Conservation (phyloP, 805 yeast species). For the Candida ficus region DNA sequence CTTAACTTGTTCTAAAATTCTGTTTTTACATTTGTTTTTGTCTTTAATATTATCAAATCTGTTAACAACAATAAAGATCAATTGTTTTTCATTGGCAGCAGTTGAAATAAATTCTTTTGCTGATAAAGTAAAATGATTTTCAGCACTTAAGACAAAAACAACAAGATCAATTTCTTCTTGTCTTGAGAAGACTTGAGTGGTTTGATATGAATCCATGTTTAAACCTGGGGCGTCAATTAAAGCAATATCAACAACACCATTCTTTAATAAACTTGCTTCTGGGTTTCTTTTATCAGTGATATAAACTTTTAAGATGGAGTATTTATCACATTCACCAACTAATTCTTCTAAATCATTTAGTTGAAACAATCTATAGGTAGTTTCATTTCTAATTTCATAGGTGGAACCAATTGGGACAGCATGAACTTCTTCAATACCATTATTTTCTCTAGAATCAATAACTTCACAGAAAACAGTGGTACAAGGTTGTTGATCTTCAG, state of each 20-base stretch:
- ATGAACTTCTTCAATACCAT: slow-evolving; percentile 83
- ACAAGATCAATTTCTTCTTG: slow-evolving; percentile 97
- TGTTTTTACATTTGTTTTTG: slow-evolving; percentile 68
- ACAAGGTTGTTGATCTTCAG: slow-evolving; percentile 97
- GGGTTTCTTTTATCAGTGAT: slow-evolving; percentile 67
- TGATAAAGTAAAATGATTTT: slow-evolving; percentile 89
- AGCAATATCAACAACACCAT: slow-evolving; percentile 89
- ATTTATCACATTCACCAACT: slow-evolving; percentile 70
- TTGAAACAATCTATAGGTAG: slow-evolving; percentile 55
- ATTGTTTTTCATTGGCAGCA: slow-evolving; percentile 86
- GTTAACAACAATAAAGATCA: slow-evolving; percentile 92
- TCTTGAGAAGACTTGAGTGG: slow-evolving; percentile 90
- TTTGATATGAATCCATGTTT: slow-evolving; percentile 87
- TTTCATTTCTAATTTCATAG: slow-evolving; percentile 44
- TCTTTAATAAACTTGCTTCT: slow-evolving; percentile 67
- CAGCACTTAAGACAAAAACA: slow-evolving; percentile 93
- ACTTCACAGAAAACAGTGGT: slow-evolving; percentile 96
- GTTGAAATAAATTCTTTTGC: slow-evolving; percentile 90
- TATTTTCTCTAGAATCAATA: slow-evolving; percentile 72
- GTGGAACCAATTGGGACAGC: slow-evolving; percentile 60
- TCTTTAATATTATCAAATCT: slow-evolving; percentile 83
- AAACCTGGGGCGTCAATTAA: slow-evolving; percentile 97
- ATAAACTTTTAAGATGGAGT: slow-evolving; percentile 71
- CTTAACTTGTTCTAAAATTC: slow-evolving; percentile 81
- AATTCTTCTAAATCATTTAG: slow-evolving; percentile 58